Base-by-base conservation (phyloP, 2,329 filamentous ascomycete species). In the Phyllosticta ampelicida region DNA sequence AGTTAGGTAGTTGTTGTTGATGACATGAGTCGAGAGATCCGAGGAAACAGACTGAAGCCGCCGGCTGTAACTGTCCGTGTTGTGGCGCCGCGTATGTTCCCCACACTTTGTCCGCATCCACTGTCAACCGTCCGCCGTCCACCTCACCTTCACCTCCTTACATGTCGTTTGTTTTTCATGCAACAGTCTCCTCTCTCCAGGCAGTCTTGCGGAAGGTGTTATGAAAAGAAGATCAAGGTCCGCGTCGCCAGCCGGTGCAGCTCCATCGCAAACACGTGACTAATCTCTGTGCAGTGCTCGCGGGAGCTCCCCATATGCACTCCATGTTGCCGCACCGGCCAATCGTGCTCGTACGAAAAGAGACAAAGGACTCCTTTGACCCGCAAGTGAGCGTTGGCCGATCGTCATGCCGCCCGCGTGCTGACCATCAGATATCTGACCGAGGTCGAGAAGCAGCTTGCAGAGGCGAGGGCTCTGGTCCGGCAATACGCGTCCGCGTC, bases 201-300 rank as follows among this genome's bases (percentile, higher is more conserved):
- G 26, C 55, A 51, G n/a, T 57, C 55, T 9, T 57, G 55, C 19
- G 52, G 50, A n/a, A n/a, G 55, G 20, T 57, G 55, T 11, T 51
- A 57, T 48, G 29, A 9, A 51, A 57, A 57, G 55, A 57, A 57
- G 55, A 57, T 53, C 30, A 57, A 53, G 30, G 55, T 53, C 6
- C 20, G 18, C 29, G 20, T 20, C 5, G 3, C 4, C 50, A 5
- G 1, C 16, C 9, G 13, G 11, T 5, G 2, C 30, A 8, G 36
- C 29, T 36, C 9, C 8, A 6, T 9, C 10, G 9, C 13, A 2
- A 48, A 19, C 55, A 57, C 55, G 55, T 57, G 55, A 57, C 49
- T 57, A 26, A 57, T 29, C 36, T 8, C 5, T 8, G 1, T 9
- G 2, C 50, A 57, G 55, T 57, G 55, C 20, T 52, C 51, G 36